Percentiles rank a stretch among this genome's conserved stretches.
Evolutionary conservation across 768 basidiomycete species (phyloP).

Genomic region (Hirschioporus abietinus): DNA sequence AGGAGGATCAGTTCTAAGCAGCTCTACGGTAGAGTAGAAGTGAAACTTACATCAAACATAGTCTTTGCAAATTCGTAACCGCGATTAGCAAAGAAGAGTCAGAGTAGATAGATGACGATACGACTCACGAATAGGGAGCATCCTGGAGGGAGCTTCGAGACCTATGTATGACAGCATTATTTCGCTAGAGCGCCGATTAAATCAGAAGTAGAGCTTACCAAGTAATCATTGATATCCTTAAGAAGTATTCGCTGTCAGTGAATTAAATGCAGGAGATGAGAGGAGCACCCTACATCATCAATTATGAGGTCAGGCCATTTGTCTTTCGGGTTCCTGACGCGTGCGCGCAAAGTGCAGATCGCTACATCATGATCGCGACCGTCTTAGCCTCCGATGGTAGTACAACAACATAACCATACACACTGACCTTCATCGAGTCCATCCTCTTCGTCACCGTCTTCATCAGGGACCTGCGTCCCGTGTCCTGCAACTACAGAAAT

Average conservation of each 20-base stretch:
- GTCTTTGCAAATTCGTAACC: neutral
- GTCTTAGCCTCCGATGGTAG: neutral
- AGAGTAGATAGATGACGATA: neutral
- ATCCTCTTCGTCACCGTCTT: slow-evolving; percentile 5
- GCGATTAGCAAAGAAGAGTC: neutral
- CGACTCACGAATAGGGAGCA: neutral
- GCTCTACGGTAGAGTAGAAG: neutral
- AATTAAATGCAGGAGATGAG: neutral
- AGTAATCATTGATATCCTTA: neutral
- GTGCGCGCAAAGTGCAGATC: neutral
- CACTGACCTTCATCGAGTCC: slow-evolving; percentile 8
- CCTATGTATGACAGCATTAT: neutral
- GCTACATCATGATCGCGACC: neutral
- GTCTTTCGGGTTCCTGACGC: neutral
- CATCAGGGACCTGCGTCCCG: slow-evolving; percentile 6
- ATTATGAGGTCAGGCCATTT: neutral
- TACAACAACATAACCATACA: neutral
- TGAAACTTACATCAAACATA: neutral
- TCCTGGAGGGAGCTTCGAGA: neutral
- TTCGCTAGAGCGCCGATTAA: neutral
- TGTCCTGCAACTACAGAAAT: slow-evolving; percentile 5
- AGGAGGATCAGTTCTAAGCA: neutral
- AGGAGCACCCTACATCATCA: neutral
- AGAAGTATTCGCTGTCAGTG: neutral
- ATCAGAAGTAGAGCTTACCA: neutral